phyloP scores from a whole-genome alignment of 2,329 filamentous ascomycete species.

The Mollisia scopiformis region DNA sequence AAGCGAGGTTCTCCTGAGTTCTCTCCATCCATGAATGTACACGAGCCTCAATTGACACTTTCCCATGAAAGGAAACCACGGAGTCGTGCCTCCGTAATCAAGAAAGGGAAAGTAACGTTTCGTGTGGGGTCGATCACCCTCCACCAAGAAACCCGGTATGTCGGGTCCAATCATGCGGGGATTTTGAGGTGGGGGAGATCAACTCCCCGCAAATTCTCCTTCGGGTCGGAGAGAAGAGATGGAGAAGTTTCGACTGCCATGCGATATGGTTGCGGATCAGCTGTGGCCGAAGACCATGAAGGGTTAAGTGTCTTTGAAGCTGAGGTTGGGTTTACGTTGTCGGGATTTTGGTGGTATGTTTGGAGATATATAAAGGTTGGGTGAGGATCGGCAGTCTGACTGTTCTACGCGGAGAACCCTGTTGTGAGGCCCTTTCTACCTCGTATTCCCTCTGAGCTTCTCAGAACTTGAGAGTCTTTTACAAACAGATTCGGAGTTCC shows the following conservation, averaged over 20 bases:
- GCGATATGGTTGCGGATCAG: background rate
- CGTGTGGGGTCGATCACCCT: background rate
- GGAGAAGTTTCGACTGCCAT: background rate
- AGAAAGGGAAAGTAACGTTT: background rate
- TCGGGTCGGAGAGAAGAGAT: background rate
- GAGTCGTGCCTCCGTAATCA: background rate
- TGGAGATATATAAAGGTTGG: background rate
- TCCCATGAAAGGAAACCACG: background rate
- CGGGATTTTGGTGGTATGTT: background rate
- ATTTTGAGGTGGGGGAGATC: background rate
- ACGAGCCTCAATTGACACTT: background rate
- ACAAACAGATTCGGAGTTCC: background rate
- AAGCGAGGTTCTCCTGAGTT: background rate
- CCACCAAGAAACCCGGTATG: background rate
- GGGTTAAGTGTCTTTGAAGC: background rate
- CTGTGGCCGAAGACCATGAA: background rate
- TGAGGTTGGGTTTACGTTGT: background rate
- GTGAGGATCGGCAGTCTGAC: background rate
- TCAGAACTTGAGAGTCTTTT: background rate
- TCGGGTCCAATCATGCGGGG: background rate
- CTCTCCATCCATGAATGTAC: background rate
- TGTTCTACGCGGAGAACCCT: background rate
- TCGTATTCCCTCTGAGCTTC: background rate
- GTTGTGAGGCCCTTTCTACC: background rate
- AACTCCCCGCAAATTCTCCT: background rate